Base-by-base conservation (phyloP, 805 yeast species). In the Candida odintsovae region DNA sequence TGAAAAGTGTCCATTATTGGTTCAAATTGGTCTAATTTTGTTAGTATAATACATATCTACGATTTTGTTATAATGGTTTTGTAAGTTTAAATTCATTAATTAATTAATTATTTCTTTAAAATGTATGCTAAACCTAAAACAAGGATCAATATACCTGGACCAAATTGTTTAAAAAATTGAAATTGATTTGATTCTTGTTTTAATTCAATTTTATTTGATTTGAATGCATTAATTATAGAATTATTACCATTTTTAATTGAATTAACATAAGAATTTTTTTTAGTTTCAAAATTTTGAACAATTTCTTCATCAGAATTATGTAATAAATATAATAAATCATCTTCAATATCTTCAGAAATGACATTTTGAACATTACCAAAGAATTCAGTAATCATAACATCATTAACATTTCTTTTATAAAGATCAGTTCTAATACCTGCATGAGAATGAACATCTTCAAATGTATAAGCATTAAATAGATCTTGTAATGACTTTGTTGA, bases 351-450 rank as follows among this genome's bases (percentile, higher is more conserved):
- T 56, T 82, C 89, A n/a, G 80, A 66, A 3, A 85, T 75, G 2
- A 86, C 86, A 46, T 82, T 80, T 64, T 90, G 97, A 19, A 90
- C 86, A 55, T 89, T 89, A 2, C 97, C 99, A 57, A 94, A 90
- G 63, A 94, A 94, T 62, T 94, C 98, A 0, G 98, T 90, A 53
- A 94, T 76, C 45, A 80, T 68, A 4, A 90, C 95, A 38, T 85
- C 78, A 4, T 74, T 68, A 40, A 82, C 69, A 51, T 85, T 78
- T 57, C 95, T 75, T 39, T 75, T 64, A 65, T 80, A 88, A 49
- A 87, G 67, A 62, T 90, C 97, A 0, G 89, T 79, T 52, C 95
- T 75, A 35, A 94, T 82, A n/a, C 99, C 99, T 1, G 96, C 92
- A 57, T 86, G 83, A 2, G 97, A 89, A 61, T 89, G 97, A 26